Evolutionary conservation across 805 yeast genomes (phyloP), one percentile per base, ranked within the genome.

Genomic region (Candida ficus): DNA sequence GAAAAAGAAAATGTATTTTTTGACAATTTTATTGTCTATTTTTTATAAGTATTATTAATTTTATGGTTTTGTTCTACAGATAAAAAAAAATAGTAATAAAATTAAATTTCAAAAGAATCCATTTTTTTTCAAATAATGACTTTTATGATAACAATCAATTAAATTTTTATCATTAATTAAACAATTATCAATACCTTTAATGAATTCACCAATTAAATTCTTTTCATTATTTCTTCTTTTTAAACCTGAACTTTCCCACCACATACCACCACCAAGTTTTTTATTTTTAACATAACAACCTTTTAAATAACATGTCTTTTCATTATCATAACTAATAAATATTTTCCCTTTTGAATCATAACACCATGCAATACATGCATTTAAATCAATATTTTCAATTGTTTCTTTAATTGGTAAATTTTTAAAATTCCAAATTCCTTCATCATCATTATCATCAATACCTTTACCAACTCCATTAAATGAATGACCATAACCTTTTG

Each of bases 241-340:
- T 5, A 36, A 18, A 3, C 95, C 96, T 42, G 81, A 72, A 0
- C 95, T 81, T 53, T 91, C 97, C 98, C 98, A 91, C 82, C 86
- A 90, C 77, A 93, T 80, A 0, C 85, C 95, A 0, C 99, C 98
- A 0, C 82, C 95, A 9, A 89, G 62, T 0, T 65, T 54, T 7
- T 64, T 58, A 17, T 60, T 49, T 29, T 47, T 50, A 7, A 83
- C 76, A 50, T 76, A 88, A 22, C 64, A 52, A 0, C 87, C 88
- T 57, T 91, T 93, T 14, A 52, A 50, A 8, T 56, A 52, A 3
- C 73, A 76, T 2, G 82, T 69, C 5, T 67, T 63, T 0, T 66
- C 66, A 45, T 74, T 82, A 56, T 91, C 99, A 59, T 83, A 91
- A 7, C 75, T 69, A 3, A 83, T 68, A 33, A 84, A 62, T 5